A percentile compares a stretch with the other conserved stretches of the same genome.
phyloP scores from a whole-genome alignment of 441 rosid species.

The Croton laevigatus region DNA sequence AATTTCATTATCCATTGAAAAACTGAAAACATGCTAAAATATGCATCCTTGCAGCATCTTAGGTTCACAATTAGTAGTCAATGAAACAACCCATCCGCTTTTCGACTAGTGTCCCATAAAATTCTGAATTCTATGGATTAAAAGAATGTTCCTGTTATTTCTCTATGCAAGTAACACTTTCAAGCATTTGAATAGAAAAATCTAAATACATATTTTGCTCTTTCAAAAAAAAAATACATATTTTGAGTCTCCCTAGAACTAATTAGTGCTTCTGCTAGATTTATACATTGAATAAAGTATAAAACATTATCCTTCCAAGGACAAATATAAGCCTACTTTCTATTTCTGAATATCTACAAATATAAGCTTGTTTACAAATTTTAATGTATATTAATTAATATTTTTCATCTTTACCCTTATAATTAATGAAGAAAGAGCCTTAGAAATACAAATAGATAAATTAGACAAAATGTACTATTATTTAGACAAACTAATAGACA shows the following conservation, averaged over 20 bases:
- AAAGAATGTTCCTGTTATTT: not conserved
- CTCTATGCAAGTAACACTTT: not conserved
- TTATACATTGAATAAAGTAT: not conserved
- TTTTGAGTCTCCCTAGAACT: not conserved
- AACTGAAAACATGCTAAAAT: not conserved
- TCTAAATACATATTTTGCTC: not conserved
- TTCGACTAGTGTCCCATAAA: not conserved
- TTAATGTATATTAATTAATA: too few species aligned
- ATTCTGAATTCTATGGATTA: not conserved
- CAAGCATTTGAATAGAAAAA: conserved; percentile 1
- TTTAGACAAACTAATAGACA: too few species aligned
- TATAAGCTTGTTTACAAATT: too few species aligned
- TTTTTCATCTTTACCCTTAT: too few species aligned
- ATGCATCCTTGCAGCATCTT: not conserved
- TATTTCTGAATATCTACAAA: too few species aligned
- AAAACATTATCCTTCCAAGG: not conserved
- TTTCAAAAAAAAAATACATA: too few species aligned
- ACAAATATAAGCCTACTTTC: too few species aligned
- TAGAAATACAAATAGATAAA: too few species aligned
- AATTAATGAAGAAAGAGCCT: too few species aligned
- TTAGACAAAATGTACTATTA: too few species aligned
- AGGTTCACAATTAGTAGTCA: not conserved
- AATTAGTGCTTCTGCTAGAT: not conserved
- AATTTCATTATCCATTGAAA: not conserved
- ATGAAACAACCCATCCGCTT: not conserved